These are phyloP conservation scores for Debaryomyces psychrophilus DNA, from an alignment of 1,139 yeast species.

Conservation along the genomic window DNA sequence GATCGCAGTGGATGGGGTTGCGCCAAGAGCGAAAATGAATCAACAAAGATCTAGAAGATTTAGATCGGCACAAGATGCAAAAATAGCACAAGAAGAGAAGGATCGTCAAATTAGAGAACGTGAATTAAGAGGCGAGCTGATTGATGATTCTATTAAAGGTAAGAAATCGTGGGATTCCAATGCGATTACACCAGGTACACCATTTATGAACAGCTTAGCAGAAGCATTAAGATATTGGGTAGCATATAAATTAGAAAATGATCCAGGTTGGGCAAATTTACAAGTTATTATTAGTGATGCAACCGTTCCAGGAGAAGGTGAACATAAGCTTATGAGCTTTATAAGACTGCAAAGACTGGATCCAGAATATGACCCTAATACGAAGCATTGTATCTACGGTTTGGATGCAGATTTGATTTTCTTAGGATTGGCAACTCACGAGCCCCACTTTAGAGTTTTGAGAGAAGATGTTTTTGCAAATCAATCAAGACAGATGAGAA, in stretches of 20 bases:
- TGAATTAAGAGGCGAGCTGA: slow-evolving; percentile 63
- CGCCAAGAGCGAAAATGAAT: slow-evolving; percentile 98
- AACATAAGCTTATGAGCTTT: slow-evolving; percentile 95
- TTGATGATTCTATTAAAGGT: slow-evolving; percentile 64
- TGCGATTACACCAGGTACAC: slow-evolving; percentile 99
- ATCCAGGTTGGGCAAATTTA: slow-evolving; percentile 87
- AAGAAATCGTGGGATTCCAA: slow-evolving; percentile 82
- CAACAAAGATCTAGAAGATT: slow-evolving; percentile 96
- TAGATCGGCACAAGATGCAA: slow-evolving; percentile 92
- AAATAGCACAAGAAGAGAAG: slow-evolving; percentile 64
- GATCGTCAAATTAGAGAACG: slow-evolving; percentile 54
- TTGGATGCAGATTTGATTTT: slow-evolving; percentile 97
- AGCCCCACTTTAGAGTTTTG: slow-evolving; percentile 90
- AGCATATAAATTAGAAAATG: slow-evolving; percentile 80
- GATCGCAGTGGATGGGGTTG: slow-evolving; percentile 99
- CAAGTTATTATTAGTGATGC: slow-evolving; percentile 91
- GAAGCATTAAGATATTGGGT: slow-evolving; percentile 85
- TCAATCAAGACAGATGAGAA: slow-evolving; percentile 50
- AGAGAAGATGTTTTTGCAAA: slow-evolving; percentile 95
- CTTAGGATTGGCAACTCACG: slow-evolving; percentile 94
- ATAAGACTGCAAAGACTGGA: slow-evolving; percentile 85
- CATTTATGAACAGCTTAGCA: slow-evolving; percentile 91
- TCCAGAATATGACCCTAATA: slow-evolving; percentile 84
- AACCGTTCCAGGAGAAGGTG: slow-evolving; percentile 99
- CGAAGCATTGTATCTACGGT: slow-evolving; percentile 93